phyloP scores from a whole-genome alignment of 768 basidiomycete species.

The Macrolepiota fuliginosa region DNA sequence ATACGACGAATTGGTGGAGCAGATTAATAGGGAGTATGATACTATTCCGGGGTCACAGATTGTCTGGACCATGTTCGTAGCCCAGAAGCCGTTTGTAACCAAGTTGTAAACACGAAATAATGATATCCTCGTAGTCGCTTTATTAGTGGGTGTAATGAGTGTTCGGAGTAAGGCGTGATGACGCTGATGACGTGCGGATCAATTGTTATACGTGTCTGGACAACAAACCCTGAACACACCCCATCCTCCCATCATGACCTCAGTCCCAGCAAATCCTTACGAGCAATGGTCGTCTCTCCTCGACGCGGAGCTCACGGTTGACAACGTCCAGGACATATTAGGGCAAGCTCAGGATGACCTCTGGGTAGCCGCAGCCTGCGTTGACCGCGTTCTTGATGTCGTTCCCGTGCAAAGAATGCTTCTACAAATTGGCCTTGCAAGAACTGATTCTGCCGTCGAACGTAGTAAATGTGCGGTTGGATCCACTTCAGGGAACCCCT shows the following conservation, averaged over 20 bases:
- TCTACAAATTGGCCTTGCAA: slow-evolving; percentile 59
- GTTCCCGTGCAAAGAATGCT: slow-evolving; percentile 53
- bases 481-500: slow-evolving; percentile 10
- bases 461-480: slow-evolving; percentile 39
- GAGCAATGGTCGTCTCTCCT: slow-evolving; percentile 54
- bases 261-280: slow-evolving; percentile 32
- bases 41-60: background rate
- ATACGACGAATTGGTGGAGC: background rate
- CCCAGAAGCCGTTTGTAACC: background rate
- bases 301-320: slow-evolving; percentile 56
- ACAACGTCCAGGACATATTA: slow-evolving; percentile 47
- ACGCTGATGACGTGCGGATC: slow-evolving; percentile 7
- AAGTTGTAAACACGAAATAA: background rate
- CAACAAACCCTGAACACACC: background rate
- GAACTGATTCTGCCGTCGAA: slow-evolving; percentile 49
- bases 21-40: slow-evolving; percentile 4
- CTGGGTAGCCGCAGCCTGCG: slow-evolving; percentile 76
- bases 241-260: slow-evolving; percentile 31
- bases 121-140: background rate
- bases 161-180: background rate
- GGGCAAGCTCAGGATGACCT: slow-evolving; percentile 58
- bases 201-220: slow-evolving; percentile 7
- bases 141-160: background rate
- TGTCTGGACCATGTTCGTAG: slow-evolving; percentile 1
- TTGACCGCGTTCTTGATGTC: slow-evolving; percentile 64